phyloP scores from a whole-genome alignment of 2,329 filamentous ascomycete species.

The Seiridium cupressi region DNA sequence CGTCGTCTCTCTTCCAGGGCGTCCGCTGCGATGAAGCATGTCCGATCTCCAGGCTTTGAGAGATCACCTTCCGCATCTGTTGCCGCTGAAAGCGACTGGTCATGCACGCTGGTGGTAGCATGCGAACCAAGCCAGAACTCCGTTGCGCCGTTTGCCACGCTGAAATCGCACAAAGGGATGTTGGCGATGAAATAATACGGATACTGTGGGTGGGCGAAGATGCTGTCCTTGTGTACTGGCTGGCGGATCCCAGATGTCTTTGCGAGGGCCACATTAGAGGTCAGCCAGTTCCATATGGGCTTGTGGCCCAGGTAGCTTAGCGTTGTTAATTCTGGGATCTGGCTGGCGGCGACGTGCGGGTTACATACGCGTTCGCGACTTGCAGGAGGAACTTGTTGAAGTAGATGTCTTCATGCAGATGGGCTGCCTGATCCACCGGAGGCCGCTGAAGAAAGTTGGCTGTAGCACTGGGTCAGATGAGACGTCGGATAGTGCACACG shows the following conservation, averaged over 20 bases:
- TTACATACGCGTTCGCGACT: slow-evolving; percentile 32
- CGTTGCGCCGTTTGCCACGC: slow-evolving; percentile 30
- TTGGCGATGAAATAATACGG: slow-evolving; percentile 39
- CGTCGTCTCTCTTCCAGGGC: slow-evolving; percentile 17
- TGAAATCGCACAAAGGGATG: slow-evolving; percentile 34
- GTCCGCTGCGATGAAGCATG: slow-evolving; percentile 8
- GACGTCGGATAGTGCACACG: not conserved
- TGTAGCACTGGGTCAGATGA: slow-evolving; percentile 5
- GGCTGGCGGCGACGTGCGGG: not conserved
- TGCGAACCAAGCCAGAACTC: slow-evolving; percentile 41
- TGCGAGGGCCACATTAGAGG: slow-evolving; percentile 36
- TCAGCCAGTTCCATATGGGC: slow-evolving; percentile 38
- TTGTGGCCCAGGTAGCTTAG: slow-evolving; percentile 36
- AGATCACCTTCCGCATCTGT: slow-evolving; percentile 8
- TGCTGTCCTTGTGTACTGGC: slow-evolving; percentile 35
- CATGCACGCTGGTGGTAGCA: slow-evolving; percentile 24
- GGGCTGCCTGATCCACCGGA: slow-evolving; percentile 28
- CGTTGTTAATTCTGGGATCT: not conserved
- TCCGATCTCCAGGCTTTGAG: not conserved
- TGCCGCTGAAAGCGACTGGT: slow-evolving; percentile 23
- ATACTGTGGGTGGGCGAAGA: slow-evolving; percentile 31
- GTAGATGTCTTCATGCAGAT: slow-evolving; percentile 35
- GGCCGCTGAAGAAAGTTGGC: slow-evolving; percentile 38
- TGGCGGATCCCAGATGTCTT: slow-evolving; percentile 33
- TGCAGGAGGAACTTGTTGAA: slow-evolving; percentile 40